Evolutionary conservation across 2,329 filamentous ascomycete species (phyloP), one percentile per base, ranked within the genome.

Genomic region (Fusarium clavum): DNA sequence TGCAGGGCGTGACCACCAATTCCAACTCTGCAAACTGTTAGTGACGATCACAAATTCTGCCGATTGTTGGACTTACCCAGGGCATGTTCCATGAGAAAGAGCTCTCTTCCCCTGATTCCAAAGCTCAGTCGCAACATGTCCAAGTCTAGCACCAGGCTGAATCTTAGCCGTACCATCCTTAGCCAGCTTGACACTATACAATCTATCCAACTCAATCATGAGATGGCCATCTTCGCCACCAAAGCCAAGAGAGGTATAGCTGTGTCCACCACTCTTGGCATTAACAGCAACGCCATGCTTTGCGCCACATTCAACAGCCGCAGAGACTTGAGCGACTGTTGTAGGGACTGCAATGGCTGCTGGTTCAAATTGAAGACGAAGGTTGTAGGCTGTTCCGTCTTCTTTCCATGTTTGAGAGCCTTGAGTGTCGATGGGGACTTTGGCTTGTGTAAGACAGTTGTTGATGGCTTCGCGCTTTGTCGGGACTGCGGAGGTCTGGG

Each of bases 191-290:
- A 84, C 76, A 11, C 67, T 71, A 29, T 79, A 77, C 73, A 83
- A 77, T 18, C 77, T 76, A n/a, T 82, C 78, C 11, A 84, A 68
- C 61, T 83, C 79, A 16, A 84, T 74, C 41, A 83, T 74, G 12
- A 84, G 71, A 34, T 79, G 79, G 2, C 81, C 81, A 55, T 84
- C 77, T 44, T 78, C 74, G n/a, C 82, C 82, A 1, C 82, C 81
- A 20, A 79, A 78, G 56, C 84, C 83, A 54, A 83, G 84, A 27
- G 84, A 86, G 0, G 79, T 86, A 73, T 86, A 88, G 47, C 82
- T 84, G 67, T 88, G 86, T 4, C 86, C 86, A 6, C 86, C 86
- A 51, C 82, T 82, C 69, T 83, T 83, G 8, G 85, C 79, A 44
- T 84, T 85, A 2, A 88, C 84, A 57, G 85, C 83, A 56, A 85